Evolutionary conservation across 1,284 basidiomycete species (phyloP), one percentile per base, ranked within the genome.

Genomic region (Cutaneotrichosporon sp.): DNA sequence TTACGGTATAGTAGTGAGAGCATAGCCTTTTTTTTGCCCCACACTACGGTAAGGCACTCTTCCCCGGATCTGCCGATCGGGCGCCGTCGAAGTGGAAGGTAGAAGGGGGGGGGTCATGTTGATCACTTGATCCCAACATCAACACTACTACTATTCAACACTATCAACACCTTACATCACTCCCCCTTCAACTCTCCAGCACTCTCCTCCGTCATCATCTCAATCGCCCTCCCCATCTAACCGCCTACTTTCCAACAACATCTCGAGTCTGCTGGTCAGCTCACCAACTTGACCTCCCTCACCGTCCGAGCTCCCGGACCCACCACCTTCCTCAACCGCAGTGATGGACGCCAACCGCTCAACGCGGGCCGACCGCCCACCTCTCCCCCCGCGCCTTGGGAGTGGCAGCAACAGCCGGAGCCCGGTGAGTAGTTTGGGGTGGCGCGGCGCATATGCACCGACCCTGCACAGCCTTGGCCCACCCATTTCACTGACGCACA

Each of bases 331-430:
- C 16, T n/a, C 42, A 18, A 3, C 6, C 30, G 11, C 51, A 32
- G 14, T 14, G 9, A 53, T 53, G 51, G 51, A 53, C 51, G 22
- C 50, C 13, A 14, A 13, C 30, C 30, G 51, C 31, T 7, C 51
- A 16, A n/a, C 18, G 16, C 51, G 30, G 5, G 51, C 31, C 18
- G 51, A 34, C 9, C 58, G 58, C 21, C 58, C 58, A 13, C 58
- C 49, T 1, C 58, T 59, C 11, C 47, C 58, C n/a, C 47, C 58
- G n/a, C 58, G 58, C 47, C 13, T 22, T 9, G 7, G 13, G 6
- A 59, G 47, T 32, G 58, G 58, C 2, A n/a, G 42, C 32, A 34
- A 42, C 42, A 47, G 10, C 11, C 22, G 7, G 1, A 47, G 22
- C 22, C 55, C 55, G 11, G 55, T 56, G 22, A 26, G 55, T 56